phyloP scores from a whole-genome alignment of 1,139 yeast species.

The Candida dubliniensis region DNA sequence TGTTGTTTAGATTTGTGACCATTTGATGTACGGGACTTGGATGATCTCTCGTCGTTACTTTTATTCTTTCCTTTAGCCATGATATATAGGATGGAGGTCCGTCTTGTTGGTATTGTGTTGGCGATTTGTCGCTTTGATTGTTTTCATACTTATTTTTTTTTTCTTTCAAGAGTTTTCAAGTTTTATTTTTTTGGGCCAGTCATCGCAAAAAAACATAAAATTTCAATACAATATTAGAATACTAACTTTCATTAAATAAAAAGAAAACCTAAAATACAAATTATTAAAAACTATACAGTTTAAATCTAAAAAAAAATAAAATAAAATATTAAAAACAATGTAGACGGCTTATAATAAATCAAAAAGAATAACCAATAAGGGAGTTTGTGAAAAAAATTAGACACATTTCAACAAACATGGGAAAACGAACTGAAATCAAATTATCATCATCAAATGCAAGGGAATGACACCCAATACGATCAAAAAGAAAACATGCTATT shows the following conservation, averaged over 20 bases:
- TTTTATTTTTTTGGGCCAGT: too few relatives aligned
- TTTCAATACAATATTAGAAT: too few relatives aligned
- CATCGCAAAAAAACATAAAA: too few relatives aligned
- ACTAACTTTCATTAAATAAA: too few relatives aligned
- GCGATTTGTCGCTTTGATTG: not conserved
- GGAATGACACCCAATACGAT: not conserved
- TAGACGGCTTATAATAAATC: not conserved
- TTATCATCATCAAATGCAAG: not conserved
- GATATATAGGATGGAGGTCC: not conserved
- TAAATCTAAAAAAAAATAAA: too few relatives aligned
- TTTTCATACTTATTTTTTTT: not conserved
- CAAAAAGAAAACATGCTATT: not conserved
- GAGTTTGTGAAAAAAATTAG: not conserved
- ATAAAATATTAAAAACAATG: too few relatives aligned
- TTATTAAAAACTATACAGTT: too few relatives aligned
- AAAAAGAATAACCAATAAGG: not conserved
- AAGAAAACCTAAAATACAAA: too few relatives aligned
- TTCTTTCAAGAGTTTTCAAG: too few relatives aligned
- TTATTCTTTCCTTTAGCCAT: constrained; percentile 75
- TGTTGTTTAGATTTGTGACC: constrained; percentile 60
- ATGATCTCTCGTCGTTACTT: constrained; percentile 38
- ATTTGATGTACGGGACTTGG: constrained; percentile 46
- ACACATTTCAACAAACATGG: not conserved
- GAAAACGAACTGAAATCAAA: not conserved
- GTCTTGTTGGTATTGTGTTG: not conserved